Base-by-base conservation (phyloP, 768 basidiomycete genomes). In the Sistotremastrum niveocremeum region DNA sequence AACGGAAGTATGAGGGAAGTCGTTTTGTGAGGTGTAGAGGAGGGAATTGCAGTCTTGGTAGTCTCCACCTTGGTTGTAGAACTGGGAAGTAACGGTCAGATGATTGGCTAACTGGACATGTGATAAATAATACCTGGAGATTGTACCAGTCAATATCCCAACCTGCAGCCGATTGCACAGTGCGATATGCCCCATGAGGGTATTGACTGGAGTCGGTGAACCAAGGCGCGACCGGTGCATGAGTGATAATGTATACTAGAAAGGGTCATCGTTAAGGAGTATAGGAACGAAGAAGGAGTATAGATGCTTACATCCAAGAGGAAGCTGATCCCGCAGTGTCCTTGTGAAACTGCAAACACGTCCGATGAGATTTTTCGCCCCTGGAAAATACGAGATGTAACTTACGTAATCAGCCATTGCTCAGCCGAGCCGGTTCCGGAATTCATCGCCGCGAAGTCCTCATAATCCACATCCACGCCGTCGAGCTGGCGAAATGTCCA, bases 81-180 rank as follows among this genome's bases (percentile, higher is more conserved):
- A 72, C 65, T 77, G 68, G 42, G 70, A 52, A 48, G 28, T 3
- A 31, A 34, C 7, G 34, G 34, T 12, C 10, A 38, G 10, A n/a
- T 10, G 33, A 20, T 3, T 34, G 7, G 20, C 11, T 40, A 34
- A 51, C 20, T 32, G 8, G 40, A 32, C 20, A 39, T 31, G 29
- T 12, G 12, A 29, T 2, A 12, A 49, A 52, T 5, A 10, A 4
- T 45, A 34, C 37, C 39, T 7, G 7, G 37, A 34, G 28, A 40
- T 74, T 73, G 54, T 73, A 79, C 72, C 77, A 83, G 58, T 82
- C 80, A 54, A 82, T 82, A 20, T 72, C 58, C 50, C 57, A 62
- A 5, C 79, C 79, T 11, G 77, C 75, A 4, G 60, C 51, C 40
- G 64, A 44, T 56, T 81, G 65, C 12, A 83, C 70, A 44, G 64